Evolutionary conservation across 768 basidiomycete genomes (phyloP).

Genomic region (Glaciozyma antarctica): DNA sequence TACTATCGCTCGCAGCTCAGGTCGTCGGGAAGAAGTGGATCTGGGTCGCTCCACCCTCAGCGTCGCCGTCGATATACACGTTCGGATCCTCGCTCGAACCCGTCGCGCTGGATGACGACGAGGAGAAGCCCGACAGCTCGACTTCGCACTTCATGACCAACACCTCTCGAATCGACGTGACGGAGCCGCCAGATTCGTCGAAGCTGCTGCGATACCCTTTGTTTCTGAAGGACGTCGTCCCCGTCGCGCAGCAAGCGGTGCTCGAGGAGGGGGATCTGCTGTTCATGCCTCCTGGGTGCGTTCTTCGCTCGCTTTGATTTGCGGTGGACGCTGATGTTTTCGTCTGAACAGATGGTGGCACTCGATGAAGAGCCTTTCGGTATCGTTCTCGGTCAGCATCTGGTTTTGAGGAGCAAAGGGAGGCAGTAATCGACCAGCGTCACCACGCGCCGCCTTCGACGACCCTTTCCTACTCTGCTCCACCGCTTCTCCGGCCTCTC

Average conservation of each 20-base stretch:
- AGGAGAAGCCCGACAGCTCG: background rate
- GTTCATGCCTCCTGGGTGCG: conserved; percentile 67
- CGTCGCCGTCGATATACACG: conserved; percentile 48
- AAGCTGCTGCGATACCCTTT: conserved; percentile 1
- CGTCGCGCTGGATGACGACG: background rate
- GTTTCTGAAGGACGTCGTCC: conserved; percentile 47
- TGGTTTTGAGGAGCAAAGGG: conserved; percentile 28
- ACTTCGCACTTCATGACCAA: conserved; percentile 53
- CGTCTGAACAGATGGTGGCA: conserved; percentile 66
- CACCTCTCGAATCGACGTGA: conserved; percentile 75
- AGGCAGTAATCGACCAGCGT: too few relatives aligned
- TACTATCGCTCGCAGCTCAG: conserved; percentile 52
- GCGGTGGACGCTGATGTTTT: background rate
- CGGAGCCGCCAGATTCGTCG: conserved; percentile 39
- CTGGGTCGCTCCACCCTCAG: conserved; percentile 73
- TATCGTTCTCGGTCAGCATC: conserved; percentile 32
- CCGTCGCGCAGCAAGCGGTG: conserved; percentile 52
- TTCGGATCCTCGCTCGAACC: conserved; percentile 28
- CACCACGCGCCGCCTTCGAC: too few relatives aligned
- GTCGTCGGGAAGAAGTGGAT: conserved; percentile 79
- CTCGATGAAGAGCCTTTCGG: conserved; percentile 41
- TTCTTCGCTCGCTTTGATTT: background rate
- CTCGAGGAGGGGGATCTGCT: conserved; percentile 75
- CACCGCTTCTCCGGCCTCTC: too few relatives aligned
- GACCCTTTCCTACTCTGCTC: too few relatives aligned